Base-by-base conservation (phyloP, 2,329 filamentous ascomycete species). In the Coniella vitis region DNA sequence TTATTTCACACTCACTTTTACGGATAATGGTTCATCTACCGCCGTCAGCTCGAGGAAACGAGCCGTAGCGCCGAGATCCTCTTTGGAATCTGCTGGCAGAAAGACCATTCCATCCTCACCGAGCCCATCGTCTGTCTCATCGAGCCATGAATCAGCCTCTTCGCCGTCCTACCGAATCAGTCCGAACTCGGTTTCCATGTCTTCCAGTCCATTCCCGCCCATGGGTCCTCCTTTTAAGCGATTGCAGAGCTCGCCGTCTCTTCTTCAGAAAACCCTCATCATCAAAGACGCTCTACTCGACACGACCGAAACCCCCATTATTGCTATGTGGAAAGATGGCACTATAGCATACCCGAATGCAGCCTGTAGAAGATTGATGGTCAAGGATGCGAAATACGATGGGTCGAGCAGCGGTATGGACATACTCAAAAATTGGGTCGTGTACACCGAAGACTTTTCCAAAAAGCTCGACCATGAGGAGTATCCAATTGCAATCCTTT, bases 251-350 rank as follows among this genome's bases (percentile, higher is more conserved):
- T 72, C 78, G 2, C 81, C 84, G 0, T 84, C 84, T 0, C 70
- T 85, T 12, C 73, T 89, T 20, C 81, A 87, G 57, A 91, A 90
- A 61, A 79, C 87, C 47, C 80, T 78, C 7, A 72, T 83, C 44
- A 79, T 91, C 69, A 90, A 90, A 63, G 86, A 90, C 60, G 85
- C 86, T 1, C 72, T 90, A 17, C 68, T 91, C 7, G 85, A 89
- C 60, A 86, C 81, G 35, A 86, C 87, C 21, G 77, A 81, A 53
- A 81, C 87, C 60, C 86, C 87, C 0, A 83, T 88, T 19, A 70
- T 90, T 38, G 83, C 84, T 20, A 86, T 90, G 81, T 90, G 87
- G 87, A 85, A 83, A 60, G 87, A 91, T 55, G 80, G 84, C 46
- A 84, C 79, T 41, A 81, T 89, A 40, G 82, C 79, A 0, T 81